Evolutionary conservation across 2,329 filamentous ascomycete genomes (phyloP).

Genomic region (Colletotrichum tamarilloi): DNA sequence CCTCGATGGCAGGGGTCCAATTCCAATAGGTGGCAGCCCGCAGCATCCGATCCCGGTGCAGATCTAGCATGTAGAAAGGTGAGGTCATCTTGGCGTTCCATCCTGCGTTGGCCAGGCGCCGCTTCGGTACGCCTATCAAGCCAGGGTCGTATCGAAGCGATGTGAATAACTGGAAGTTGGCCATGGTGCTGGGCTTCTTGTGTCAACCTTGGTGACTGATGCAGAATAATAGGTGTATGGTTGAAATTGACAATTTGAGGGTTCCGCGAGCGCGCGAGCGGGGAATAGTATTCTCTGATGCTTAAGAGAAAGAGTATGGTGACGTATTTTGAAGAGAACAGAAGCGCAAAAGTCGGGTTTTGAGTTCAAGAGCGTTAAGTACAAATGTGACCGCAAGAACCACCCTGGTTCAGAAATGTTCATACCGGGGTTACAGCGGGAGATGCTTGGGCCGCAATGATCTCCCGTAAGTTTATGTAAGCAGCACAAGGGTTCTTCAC

Average conservation of each 20-base stretch:
- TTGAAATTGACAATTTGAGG: too few species aligned
- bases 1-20: constrained; percentile 60
- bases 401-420: not conserved
- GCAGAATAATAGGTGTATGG: not conserved
- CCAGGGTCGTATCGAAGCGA: constrained; percentile 77
- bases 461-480: not conserved
- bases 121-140: constrained; percentile 58
- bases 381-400: not conserved
- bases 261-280: too few species aligned
- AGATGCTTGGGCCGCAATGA: not conserved
- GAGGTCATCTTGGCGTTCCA: constrained; percentile 66
- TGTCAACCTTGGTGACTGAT: not conserved
- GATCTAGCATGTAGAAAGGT: constrained; percentile 82
- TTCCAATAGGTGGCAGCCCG: constrained; percentile 67
- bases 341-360: not conserved
- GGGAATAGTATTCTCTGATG: not conserved
- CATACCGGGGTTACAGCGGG: not conserved
- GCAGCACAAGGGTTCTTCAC: not conserved
- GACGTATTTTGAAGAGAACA: not conserved
- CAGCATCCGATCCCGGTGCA: constrained; percentile 83
- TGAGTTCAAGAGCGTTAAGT: not conserved
- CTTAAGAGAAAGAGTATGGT: not conserved
- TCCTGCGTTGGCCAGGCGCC: constrained; percentile 52
- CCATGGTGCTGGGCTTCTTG: constrained; percentile 42
- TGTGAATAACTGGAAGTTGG: constrained; percentile 72